Evolutionary conservation across 768 basidiomycete genomes (phyloP), one percentile per base, ranked within the genome.

Genomic region (Boletus huronensis): DNA sequence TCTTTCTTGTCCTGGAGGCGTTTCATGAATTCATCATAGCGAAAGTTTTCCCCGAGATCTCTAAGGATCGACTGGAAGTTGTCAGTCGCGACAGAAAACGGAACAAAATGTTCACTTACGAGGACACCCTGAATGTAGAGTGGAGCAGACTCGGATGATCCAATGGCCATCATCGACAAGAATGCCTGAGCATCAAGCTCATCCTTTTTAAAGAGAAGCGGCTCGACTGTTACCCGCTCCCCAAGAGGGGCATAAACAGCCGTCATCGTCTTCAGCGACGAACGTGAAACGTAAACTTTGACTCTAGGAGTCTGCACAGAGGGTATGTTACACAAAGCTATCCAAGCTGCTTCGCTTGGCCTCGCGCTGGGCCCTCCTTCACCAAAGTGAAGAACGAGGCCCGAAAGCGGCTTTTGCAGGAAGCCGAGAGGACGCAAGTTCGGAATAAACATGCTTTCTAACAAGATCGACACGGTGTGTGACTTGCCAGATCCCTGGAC

Each of bases 401-500:
- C 87, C 5, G 76, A 74, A 0, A 90, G 75, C 0, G 85, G 72
- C 55, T 80, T 82, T 26, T 77, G 64, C 8, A 85, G 66, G 0
- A 64, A 66, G 0, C 88, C 88, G 17, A 82, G 79, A 0, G 75
- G 59, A 2, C 74, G 60, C 52, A 77, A 76, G 14, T 73, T 69
- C 0, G 83, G 58, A n/a, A 89, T 79, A 8, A 89, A 72, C 82
- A 88, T 85, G 55, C 75, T 84, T 64, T 90, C 88, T 0, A 90
- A 63, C 6, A 90, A 72, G 0, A 84, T 79, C 0, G 87, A 82
- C 2, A 87, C 80, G 0, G 85, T 87, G 48, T 90, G 87, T 0
- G 85, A 88, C 61, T 90, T 89, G 9, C 87, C 87, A 0, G 87
- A 84, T 0, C 88, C 86, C 72, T 89, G 88, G 0, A 88, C 87